Evolutionary conservation across 2,329 filamentous ascomycete species (phyloP), one percentile per base, ranked within the genome.

Genomic region (Tolypocladium tundrense): DNA sequence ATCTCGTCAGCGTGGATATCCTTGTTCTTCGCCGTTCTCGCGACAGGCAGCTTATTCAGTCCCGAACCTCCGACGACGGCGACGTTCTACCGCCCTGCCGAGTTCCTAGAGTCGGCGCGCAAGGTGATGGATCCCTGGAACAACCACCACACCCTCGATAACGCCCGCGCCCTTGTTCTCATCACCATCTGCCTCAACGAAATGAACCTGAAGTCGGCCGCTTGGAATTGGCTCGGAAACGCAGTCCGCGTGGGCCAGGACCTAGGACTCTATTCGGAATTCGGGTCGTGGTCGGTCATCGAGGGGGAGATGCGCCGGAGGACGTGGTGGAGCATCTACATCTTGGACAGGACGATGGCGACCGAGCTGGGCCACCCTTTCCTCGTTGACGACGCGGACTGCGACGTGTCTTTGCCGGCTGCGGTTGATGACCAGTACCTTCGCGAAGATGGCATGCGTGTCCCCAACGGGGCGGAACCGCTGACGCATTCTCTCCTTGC

Each of bases 311-410:
- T 93, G 84, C 85, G 92, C 57, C 85, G 89, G 60, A 82, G 92
- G 57, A 84, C 94, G 2, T 99, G 93, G 93, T 99, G 94, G 91
- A 85, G 90, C 16, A 84, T 96, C 58, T 97, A 97, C 72, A 84
- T 91, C 51, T 85, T 92, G 75, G 94, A 99, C 73, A 85, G 91
- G 61, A 81, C 89, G 33, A 76, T 95, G 54, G 86, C 91, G 0
- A 77, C 96, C 14, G 92, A 96, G 68, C 79, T 91, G 40, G 89
- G 90, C 10, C 85, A 88, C 55, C 91, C 93, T 0, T 83, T 89
- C 58, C 74, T 92, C 62, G 96, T 97, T 67, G 82, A 92, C 67
- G 93, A 97, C 65, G 81, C 84, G 39, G 93, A 97, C 70, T 96
- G 91, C 75, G 90, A 97, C 64, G 86, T 92, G 8, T 79, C 83